Conservation (phyloP, 2,329 filamentous ascomycete genomes). For the Arthrobotrys entomopaga region DNA sequence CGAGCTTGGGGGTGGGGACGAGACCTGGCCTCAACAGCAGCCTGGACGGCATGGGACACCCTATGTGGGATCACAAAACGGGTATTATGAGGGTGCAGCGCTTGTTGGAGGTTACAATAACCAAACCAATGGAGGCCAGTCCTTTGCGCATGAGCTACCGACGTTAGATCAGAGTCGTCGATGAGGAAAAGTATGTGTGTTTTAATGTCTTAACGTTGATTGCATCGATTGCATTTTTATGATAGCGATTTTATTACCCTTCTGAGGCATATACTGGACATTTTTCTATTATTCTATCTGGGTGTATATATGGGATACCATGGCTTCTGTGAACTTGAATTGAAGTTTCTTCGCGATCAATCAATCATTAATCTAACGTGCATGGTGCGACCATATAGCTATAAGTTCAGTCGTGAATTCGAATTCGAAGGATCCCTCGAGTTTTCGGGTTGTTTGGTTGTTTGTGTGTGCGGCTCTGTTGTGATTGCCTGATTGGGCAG, state of each 20-base stretch:
- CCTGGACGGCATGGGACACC: conserved; percentile 22
- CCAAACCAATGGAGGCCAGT: conserved; percentile 10
- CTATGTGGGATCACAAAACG: conserved; percentile 11
- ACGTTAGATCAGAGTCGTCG: conserved; percentile 5
- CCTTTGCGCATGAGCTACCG: conserved; percentile 32
- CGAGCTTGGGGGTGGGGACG: conserved; percentile 17
- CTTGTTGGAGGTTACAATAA: neutral
- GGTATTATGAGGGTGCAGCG: conserved; percentile 15
- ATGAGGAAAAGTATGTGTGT: neutral
- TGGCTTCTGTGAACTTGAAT: neutral
- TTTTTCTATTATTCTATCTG: conserved; percentile 1
- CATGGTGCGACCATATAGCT: too few relatives aligned
- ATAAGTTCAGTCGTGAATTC: too few relatives aligned
- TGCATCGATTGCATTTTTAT: conserved; percentile 16
- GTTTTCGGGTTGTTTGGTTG: neutral
- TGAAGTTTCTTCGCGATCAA: too few relatives aligned
- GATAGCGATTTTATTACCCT: conserved; percentile 18
- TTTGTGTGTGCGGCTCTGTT: conserved; percentile 2
- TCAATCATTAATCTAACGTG: too few relatives aligned
- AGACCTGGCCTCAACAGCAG: conserved; percentile 8
- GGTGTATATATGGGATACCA: conserved; percentile 10
- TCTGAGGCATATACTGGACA: neutral
- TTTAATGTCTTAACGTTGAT: neutral
- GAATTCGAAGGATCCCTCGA: too few relatives aligned
- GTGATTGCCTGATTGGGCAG: conserved; percentile 9